phyloP scores from a whole-genome alignment of 805 yeast genomes.

The Jamesozyma jinghongensis region DNA sequence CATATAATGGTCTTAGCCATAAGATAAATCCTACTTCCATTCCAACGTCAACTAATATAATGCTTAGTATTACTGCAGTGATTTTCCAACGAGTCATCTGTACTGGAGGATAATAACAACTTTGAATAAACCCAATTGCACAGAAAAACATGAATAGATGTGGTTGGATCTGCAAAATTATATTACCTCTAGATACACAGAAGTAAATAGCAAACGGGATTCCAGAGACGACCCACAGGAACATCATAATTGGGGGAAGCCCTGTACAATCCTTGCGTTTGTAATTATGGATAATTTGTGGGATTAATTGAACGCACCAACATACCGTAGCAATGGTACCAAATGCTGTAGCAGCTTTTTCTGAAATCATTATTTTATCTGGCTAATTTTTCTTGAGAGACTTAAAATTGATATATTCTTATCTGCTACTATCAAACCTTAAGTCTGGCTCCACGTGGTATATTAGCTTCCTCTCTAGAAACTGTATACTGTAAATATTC shows the following conservation, averaged over 20 bases:
- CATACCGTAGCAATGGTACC: conserved; percentile 85
- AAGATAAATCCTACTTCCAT: conserved; percentile 62
- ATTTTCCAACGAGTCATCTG: conserved; percentile 32
- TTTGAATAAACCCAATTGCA: conserved; percentile 56
- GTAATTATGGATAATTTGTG: conserved; percentile 73
- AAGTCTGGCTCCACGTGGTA: too few relatives aligned
- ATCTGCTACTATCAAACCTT: too few relatives aligned
- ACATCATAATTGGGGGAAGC: conserved; percentile 79
- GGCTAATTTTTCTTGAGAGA: too few relatives aligned
- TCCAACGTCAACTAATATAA: conserved; percentile 43
- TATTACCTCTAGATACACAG: conserved; percentile 55
- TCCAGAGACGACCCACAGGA: conserved; percentile 71
- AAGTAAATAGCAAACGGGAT: conserved; percentile 85
- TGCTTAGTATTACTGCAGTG: conserved; percentile 27
- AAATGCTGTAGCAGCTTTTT: conserved; percentile 46
- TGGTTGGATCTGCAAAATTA: conserved; percentile 82
- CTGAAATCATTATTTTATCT: conserved; percentile 4
- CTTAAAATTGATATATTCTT: too few relatives aligned
- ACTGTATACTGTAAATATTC: too few relatives aligned
- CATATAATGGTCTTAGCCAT: conserved; percentile 52
- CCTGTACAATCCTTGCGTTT: conserved; percentile 75
- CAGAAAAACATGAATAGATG: conserved; percentile 70
- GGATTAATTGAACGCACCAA: conserved; percentile 88
- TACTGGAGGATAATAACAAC: conserved; percentile 67
- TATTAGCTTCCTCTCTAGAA: too few relatives aligned